phyloP scores from a whole-genome alignment of 306 rosid genomes.

The Cicer bijugum region DNA sequence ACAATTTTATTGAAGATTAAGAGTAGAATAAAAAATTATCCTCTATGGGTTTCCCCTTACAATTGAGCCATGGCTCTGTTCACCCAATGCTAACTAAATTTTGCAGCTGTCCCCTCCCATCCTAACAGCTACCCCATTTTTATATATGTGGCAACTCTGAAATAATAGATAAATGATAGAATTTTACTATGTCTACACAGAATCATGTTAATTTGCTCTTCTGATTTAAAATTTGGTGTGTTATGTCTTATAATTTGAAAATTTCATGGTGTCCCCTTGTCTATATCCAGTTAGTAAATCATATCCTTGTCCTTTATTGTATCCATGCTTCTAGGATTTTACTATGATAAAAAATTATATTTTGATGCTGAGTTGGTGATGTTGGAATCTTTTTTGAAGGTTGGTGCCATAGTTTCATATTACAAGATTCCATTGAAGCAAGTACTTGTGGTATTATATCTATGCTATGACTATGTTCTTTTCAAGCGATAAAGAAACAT shows the following conservation, averaged over 20 bases:
- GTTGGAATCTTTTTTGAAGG: slow-evolving; percentile 60
- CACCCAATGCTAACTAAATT: not conserved
- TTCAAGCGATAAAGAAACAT: slow-evolving; percentile 21
- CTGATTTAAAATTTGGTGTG: slow-evolving; percentile 19
- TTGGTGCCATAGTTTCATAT: slow-evolving; percentile 84
- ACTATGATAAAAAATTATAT: slow-evolving; percentile 21
- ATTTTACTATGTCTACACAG: slow-evolving; percentile 9
- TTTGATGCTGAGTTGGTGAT: slow-evolving; percentile 45
- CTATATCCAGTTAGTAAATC: not conserved
- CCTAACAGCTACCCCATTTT: not conserved
- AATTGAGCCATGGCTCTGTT: not conserved
- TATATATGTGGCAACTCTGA: not conserved
- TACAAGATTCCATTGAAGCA: slow-evolving; percentile 91
- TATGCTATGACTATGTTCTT: slow-evolving; percentile 37
- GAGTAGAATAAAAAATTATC: not conserved
- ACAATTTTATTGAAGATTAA: not conserved
- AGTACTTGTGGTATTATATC: slow-evolving; percentile 80
- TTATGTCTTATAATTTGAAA: not conserved
- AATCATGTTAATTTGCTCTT: slow-evolving; percentile 31
- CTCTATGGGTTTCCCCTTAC: not conserved
- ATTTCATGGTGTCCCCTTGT: not conserved
- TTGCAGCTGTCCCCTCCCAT: not conserved
- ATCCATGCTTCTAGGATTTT: slow-evolving; percentile 3
- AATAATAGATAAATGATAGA: slow-evolving; percentile 3
- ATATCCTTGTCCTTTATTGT: not conserved